Base-by-base conservation (phyloP, 805 yeast genomes). In the Groenewaldozyma tartarivorans region DNA sequence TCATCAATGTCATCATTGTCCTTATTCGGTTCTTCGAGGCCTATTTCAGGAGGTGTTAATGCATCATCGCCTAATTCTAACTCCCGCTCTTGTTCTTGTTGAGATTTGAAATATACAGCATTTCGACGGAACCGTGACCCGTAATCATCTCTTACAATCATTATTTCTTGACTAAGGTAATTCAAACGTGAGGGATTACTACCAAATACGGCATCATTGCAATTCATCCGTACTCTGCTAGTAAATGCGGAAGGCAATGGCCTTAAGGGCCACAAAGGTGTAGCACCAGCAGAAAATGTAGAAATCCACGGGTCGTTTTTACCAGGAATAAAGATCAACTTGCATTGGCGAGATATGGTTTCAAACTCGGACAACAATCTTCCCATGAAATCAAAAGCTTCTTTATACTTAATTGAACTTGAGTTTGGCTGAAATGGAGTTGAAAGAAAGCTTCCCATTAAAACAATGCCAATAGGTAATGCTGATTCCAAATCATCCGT, bases 251-350 rank as follows among this genome's bases (percentile, higher is more conserved):
- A 64, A 0, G 97, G 95, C 2, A 92, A 70, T 0, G 77, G 68
- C 16, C 67, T 64, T 52, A 80, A 82, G 0, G 98, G 98, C 78
- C 85, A 78, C 5, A 70, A 47, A 1, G 74, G 60, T 1, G 62
- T 48, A 0, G 78, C 67, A 3, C 90, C 87, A 38, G 79, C 67
- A 1, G 82, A 71, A 36, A 71, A 72, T 41, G 79, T 67, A 1
- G 92, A 74, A 27, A 79, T 78, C 96, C 97, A 92, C 0, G 96
- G 96, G 61, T 92, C 99, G 50, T 85, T 82, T 33, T 76, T 75
- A 1, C 98, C 97, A 0, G 97, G 96, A 1, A 90, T 65, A 44
- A 92, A 74, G 1, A 86, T 62, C 21, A 92, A 59, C 39, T 80
- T 77, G 21, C 81, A 69, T 4, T 62, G 55, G 5, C 63, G 54